Evolutionary conservation across 257 asterid species (phyloP).

Genomic region (Misopates orontium): DNA sequence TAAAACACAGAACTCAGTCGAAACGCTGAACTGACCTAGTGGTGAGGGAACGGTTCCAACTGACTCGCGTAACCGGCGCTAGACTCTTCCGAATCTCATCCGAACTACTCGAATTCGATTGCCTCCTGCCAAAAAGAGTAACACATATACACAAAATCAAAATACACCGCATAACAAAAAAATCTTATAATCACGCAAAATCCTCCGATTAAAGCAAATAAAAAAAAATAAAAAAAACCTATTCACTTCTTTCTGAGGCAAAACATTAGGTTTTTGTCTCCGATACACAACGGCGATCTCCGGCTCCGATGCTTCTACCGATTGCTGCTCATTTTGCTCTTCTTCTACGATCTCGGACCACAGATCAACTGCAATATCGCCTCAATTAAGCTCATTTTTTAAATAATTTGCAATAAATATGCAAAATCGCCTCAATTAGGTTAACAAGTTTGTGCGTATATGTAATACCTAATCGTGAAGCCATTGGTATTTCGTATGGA

Average conservation of each 20-base stretch:
- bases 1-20: background rate
- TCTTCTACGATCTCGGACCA: constrained; percentile 63
- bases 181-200: background rate
- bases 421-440: constrained; percentile 19
- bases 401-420: too few relatives aligned
- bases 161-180: background rate
- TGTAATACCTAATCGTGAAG: constrained; percentile 30
- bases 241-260: constrained; percentile 28
- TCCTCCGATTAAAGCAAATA: background rate
- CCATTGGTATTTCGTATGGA: constrained; percentile 26
- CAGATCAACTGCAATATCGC: constrained; percentile 44
- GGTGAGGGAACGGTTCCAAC: constrained; percentile 89
- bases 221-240: constrained; percentile 36
- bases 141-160: background rate
- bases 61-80: constrained; percentile 54
- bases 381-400: constrained; percentile 1
- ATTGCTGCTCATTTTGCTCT: constrained; percentile 20
- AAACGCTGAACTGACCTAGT: constrained; percentile 58
- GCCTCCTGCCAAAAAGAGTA: constrained; percentile 46
- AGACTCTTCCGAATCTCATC: constrained; percentile 48
- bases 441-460: background rate
- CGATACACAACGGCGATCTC: constrained; percentile 47
- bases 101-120: constrained; percentile 48
- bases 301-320: constrained; percentile 39
- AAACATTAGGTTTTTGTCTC: constrained; percentile 38